Evolutionary conservation across 164 flowering plant species (phyloP).

Genomic region (grape (Vitis vinifera)): ASM3070453v1 NC_081819.1:21304001-21304500

Average conservation of each 20-base stretch:
- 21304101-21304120: constrained; percentile 83
- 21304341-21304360: too few relatives aligned
- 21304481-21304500: too few relatives aligned
- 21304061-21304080: constrained; percentile 81
- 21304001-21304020: neutral
- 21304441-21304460: too few relatives aligned
- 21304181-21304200: constrained; percentile 97
- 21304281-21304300: neutral
- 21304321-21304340: too few relatives aligned
- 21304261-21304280: neutral
- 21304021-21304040: constrained; percentile 68
- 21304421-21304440: too few relatives aligned
- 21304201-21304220: constrained; percentile 98
- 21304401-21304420: too few relatives aligned
- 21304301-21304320: too few relatives aligned
- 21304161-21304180: constrained; percentile 92
- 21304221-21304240: constrained; percentile 11
- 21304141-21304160: constrained; percentile 93
- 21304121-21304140: constrained; percentile 80
- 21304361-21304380: too few relatives aligned
- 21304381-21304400: too few relatives aligned
- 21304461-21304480: too few relatives aligned
- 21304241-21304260: constrained; percentile 4
- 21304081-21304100: constrained; percentile 74
- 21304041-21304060: constrained; percentile 92